Base-by-base conservation (phyloP, 257 asterid species). In the Ligustrum vulgare region DNA sequence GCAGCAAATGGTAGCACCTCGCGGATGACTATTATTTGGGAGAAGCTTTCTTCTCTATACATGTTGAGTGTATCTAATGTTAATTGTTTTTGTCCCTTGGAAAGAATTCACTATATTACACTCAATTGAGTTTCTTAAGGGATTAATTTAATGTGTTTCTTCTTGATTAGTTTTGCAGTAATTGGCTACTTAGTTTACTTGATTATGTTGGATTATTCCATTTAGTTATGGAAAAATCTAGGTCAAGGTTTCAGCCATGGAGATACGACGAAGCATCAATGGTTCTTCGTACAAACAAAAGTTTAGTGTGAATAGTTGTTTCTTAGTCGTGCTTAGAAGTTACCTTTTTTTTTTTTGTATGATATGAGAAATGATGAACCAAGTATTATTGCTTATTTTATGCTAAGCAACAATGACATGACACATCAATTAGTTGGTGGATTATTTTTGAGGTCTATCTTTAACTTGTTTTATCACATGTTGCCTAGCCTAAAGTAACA, bases 1-100 rank as follows among this genome's bases (percentile, higher is more conserved):
- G 87, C 99, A 92, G 88, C 99, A 95, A 77, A 89, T 95, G 98
- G 90, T 91, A 51, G 96, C 98, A 8, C 99, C 99, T 69, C 96
- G 98, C 20, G 88, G 86, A 70, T 94, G 85, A 86, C 63, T 34
- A 51, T 13, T 7, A 45, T 3, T 56, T 34, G 28, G 2, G 71
- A 45, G 60, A 62, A 23, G 11, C 67, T 49, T 18, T 51, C 58
- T 72, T 32, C 34, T 31, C 34, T 43, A 58, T 33, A 5, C 63
- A 67, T 72, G 16, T 58, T 31, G 3, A 2, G 49, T 67, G 66
- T 67, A 78, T 39, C 49, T 37, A 20, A 6, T 18, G 1, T 10
- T 5, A 4, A 4, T 8, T 9, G 60, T 5, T 69, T 49, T 10
- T 10, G 47, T 12, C 33, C 25, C 60, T 37, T 45, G 0, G 36